phyloP scores from a whole-genome alignment of 2,329 filamentous ascomycete species.

The Pseudocercospora macadamiae region DNA sequence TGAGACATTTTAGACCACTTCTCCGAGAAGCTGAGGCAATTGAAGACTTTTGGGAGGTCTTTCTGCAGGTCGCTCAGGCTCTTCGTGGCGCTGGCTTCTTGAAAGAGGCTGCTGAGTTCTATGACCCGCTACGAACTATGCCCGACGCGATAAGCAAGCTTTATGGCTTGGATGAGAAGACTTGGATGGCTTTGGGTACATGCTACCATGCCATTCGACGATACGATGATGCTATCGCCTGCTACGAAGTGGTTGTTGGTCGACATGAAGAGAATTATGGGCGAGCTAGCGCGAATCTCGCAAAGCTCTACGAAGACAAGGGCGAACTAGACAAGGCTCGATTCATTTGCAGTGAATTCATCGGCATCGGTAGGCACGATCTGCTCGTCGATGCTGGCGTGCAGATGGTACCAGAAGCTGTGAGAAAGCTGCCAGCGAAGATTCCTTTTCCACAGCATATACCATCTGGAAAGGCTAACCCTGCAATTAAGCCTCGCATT shows the following conservation, averaged over 20 bases:
- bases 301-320: constrained; percentile 76
- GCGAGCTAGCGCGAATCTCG: constrained; percentile 51
- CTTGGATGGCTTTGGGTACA: constrained; percentile 60
- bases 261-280: constrained; percentile 22
- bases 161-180: constrained; percentile 46
- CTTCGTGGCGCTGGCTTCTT: constrained; percentile 56
- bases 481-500: constrained; percentile 6
- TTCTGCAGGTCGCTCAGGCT: constrained; percentile 69
- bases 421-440: constrained; percentile 5
- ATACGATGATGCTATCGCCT: constrained; percentile 72
- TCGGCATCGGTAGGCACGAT: constrained; percentile 58
- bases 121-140: constrained; percentile 50
- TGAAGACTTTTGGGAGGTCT: constrained; percentile 74
- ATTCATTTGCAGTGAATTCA: constrained; percentile 74
- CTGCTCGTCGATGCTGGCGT: constrained; percentile 28
- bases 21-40: constrained; percentile 68
- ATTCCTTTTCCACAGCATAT: not conserved
- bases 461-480: not conserved
- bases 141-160: constrained; percentile 41
- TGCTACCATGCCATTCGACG: constrained; percentile 70
- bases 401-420: constrained; percentile 25
- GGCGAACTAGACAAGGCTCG: constrained; percentile 76
- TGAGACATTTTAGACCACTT: constrained; percentile 56
- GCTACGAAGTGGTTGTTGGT: constrained; percentile 70
- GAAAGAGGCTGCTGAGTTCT: constrained; percentile 62